phyloP scores from a whole-genome alignment of 2,329 filamentous ascomycete genomes.

The Periconia macrospinosa region DNA sequence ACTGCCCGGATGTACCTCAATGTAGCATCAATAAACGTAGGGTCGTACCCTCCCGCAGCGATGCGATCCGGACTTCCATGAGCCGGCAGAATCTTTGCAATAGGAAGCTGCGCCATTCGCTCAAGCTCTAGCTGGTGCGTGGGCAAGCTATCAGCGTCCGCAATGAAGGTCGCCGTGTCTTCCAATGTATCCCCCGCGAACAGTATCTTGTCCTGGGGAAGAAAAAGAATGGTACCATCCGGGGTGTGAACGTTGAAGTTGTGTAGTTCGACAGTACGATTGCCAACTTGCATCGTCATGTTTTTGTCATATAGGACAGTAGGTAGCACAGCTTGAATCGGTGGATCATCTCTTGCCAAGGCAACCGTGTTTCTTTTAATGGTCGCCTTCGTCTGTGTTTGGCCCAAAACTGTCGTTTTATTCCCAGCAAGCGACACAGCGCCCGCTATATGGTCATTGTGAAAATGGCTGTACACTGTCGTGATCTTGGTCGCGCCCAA shows the following conservation, averaged over 20 bases:
- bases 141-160: background rate
- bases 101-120: slow-evolving; percentile 9
- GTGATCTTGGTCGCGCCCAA: slow-evolving; percentile 9
- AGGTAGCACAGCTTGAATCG: slow-evolving; percentile 9
- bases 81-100: slow-evolving; percentile 10
- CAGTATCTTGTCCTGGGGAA: slow-evolving; percentile 5
- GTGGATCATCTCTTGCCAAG: slow-evolving; percentile 4
- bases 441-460: slow-evolving; percentile 15
- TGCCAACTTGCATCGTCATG: slow-evolving; percentile 6
- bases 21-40: slow-evolving; percentile 10
- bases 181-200: slow-evolving; percentile 16
- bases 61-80: slow-evolving; percentile 13
- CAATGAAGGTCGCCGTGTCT: slow-evolving; percentile 12
- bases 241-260: slow-evolving; percentile 14
- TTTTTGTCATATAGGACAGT: slow-evolving; percentile 4
- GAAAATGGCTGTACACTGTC: slow-evolving; percentile 13
- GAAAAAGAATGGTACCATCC: slow-evolving; percentile 8
- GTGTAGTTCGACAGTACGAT: slow-evolving; percentile 5
- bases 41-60: slow-evolving; percentile 6
- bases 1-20: slow-evolving; percentile 10
- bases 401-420: slow-evolving; percentile 5
- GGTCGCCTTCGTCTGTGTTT: slow-evolving; percentile 1
- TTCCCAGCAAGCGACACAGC: slow-evolving; percentile 3
- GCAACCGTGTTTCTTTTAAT: background rate
- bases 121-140: slow-evolving; percentile 8